Base-by-base conservation (phyloP, 129 eudicot genomes). In the Artemisia annua region DNA sequence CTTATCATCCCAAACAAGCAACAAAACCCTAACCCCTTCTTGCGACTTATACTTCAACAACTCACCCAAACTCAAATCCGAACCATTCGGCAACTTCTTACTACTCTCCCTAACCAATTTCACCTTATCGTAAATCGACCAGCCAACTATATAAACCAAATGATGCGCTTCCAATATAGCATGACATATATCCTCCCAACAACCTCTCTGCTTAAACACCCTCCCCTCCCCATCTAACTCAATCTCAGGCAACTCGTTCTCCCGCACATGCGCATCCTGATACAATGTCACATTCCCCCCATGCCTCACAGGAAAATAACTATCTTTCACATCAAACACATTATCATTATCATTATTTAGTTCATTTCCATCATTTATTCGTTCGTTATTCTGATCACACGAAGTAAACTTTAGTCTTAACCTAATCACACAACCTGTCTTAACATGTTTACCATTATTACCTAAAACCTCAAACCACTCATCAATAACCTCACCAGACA, bases 141-240 rank as follows among this genome's bases (percentile, higher is more conserved):
- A 91, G 14, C 97, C 97, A 44, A 88, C 87, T 5, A 91, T 78
- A 35, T 91, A 91, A 64, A 91, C 88, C 81, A 88, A 19, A 69
- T 88, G 97, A 64, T 88, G 95, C 8, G 97, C 97, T 71, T 86
- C 97, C 66, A 88, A 68, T 62, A 91, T 88, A 44, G 97, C 96
- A 61, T 88, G 88, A 50, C 97, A 91, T 18, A 88, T 88, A 60
- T 91, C 97, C 68, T 88, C 92, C 97, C 97, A 91, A 56, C 97
- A 91, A 48, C 84, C 80, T 49, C 68, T 77, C 46, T 91, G 90
- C 74, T 72, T 74, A 16, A 70, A 91, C 13, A 14, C 32, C 48
- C 9, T 67, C 6, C 60, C 22, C 14, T 68, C 76, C 5, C 79
- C 79, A 11, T 84, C 92, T 78, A 91, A 78, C 68, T 78, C 76